phyloP scores from a whole-genome alignment of 306 rosid genomes.

The Hippophae gyantsensis region DNA sequence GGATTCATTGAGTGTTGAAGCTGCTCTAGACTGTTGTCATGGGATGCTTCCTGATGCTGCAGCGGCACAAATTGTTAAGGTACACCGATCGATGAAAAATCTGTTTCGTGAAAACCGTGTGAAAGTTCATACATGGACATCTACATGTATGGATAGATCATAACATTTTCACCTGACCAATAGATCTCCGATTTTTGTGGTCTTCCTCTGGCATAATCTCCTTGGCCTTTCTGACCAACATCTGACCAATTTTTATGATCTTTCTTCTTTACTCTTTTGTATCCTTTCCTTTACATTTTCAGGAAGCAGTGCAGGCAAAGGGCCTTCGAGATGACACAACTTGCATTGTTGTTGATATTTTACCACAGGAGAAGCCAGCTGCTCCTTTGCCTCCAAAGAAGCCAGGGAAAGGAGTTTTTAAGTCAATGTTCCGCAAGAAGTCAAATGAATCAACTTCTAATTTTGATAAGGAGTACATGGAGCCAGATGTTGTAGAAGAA shows the following conservation, averaged over 20 bases:
- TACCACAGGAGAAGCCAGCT: conserved; percentile 64
- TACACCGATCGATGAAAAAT: conserved; percentile 21
- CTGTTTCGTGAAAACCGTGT: conserved; percentile 12
- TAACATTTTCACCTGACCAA: conserved; percentile 4
- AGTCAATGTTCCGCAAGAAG: conserved; percentile 74
- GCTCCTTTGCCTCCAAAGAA: conserved; percentile 45
- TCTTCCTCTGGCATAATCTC: too few species aligned
- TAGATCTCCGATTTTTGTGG: too few species aligned
- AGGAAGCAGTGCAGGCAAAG: conserved; percentile 87
- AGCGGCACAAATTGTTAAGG: conserved; percentile 90
- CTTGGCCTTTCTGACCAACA: too few species aligned
- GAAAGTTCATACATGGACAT: neutral
- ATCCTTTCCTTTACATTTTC: conserved; percentile 22
- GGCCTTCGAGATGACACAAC: conserved; percentile 99
- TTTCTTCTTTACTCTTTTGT: conserved; percentile 1
- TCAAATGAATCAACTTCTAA: conserved; percentile 64
- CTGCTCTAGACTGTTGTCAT: conserved; percentile 75
- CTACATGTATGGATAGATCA: conserved; percentile 1
- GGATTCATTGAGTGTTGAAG: conserved; percentile 83
- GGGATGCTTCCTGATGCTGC: conserved; percentile 76
- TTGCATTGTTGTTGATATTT: conserved; percentile 78
- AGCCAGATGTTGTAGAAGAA: conserved; percentile 81
- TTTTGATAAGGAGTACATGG: conserved; percentile 60
- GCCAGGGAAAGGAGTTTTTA: conserved; percentile 71
- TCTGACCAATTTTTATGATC: too few species aligned